These are phyloP conservation scores for Madurella fahalii DNA, from an alignment of 2,329 filamentous ascomycete genomes.

Conservation along the genomic window DNA sequence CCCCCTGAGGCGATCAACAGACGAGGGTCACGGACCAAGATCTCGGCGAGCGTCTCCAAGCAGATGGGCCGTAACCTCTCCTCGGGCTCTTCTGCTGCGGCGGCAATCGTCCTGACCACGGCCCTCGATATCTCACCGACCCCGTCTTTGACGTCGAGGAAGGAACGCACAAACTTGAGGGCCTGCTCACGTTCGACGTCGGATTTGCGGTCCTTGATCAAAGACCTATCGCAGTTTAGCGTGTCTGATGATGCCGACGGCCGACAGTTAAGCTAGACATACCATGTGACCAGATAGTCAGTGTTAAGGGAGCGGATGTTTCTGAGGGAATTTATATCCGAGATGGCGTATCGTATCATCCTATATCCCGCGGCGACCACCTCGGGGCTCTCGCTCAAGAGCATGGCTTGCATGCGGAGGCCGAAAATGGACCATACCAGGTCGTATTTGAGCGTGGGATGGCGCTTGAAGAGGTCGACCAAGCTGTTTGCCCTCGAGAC, in stretches of 20 bases:
- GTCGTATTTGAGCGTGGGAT: constrained; percentile 93
- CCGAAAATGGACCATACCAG: constrained; percentile 95
- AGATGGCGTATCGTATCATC: constrained; percentile 90
- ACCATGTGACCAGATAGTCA: constrained; percentile 83
- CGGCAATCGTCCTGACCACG: constrained; percentile 83
- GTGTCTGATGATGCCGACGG: neutral
- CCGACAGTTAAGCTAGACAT: constrained; percentile 25
- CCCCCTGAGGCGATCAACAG: constrained; percentile 81
- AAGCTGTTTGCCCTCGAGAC: constrained; percentile 87
- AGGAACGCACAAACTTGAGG: constrained; percentile 90
- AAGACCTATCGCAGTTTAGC: constrained; percentile 49
- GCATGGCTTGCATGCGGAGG: constrained; percentile 88
- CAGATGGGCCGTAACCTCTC: constrained; percentile 87
- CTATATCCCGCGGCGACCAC: constrained; percentile 93
- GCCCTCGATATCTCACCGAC: constrained; percentile 81
- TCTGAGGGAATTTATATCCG: constrained; percentile 81
- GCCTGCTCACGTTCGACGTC: constrained; percentile 96
- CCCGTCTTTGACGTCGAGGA: constrained; percentile 91
- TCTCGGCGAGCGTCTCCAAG: constrained; percentile 86
- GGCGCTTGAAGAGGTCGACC: constrained; percentile 92
- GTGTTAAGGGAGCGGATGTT: constrained; percentile 86
- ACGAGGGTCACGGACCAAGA: constrained; percentile 79
- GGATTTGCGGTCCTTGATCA: constrained; percentile 95
- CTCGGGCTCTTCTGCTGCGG: constrained; percentile 80
- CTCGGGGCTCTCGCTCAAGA: constrained; percentile 91